Evolutionary conservation across 2,329 filamentous ascomycete genomes (phyloP).

Genomic region (Scedosporium aurantiacum): DNA sequence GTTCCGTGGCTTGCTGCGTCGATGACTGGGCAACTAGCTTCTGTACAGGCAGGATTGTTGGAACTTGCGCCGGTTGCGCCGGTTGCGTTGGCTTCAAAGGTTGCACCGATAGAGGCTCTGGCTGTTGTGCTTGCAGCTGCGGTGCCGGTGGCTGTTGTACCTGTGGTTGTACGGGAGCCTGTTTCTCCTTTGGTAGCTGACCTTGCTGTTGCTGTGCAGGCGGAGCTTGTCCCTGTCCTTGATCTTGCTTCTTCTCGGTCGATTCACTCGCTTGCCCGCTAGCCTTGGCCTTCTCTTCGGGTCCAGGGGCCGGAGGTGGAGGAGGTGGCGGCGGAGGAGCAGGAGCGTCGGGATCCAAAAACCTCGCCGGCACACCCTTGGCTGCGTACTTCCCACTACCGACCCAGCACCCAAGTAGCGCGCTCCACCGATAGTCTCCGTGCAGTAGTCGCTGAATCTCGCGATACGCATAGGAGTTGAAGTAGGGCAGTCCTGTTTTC

Average conservation of each 20-base stretch:
- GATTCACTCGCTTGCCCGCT: background rate
- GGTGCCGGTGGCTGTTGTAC: background rate
- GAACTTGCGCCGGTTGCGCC: background rate
- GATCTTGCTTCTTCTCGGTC: background rate
- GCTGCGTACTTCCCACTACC: slow-evolving; percentile 56
- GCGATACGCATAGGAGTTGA: slow-evolving; percentile 67
- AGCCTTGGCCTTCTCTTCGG: background rate
- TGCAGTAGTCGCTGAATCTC: slow-evolving; percentile 65
- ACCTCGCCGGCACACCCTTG: slow-evolving; percentile 69
- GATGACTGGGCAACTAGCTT: background rate
- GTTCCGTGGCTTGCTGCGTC: background rate
- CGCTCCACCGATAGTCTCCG: slow-evolving; percentile 75
- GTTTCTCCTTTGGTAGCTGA: background rate
- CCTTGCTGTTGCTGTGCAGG: background rate
- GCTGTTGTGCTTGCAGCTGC: background rate
- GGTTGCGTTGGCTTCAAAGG: background rate
- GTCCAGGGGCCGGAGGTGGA: background rate
- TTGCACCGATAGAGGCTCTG: background rate
- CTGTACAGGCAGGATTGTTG: background rate
- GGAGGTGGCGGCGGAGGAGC: background rate
- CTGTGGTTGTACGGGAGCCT: background rate
- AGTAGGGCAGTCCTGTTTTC: slow-evolving; percentile 70
- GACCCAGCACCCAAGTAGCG: slow-evolving; percentile 70
- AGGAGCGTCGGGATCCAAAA: slow-evolving; percentile 34
- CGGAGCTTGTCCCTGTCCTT: background rate